phyloP scores from a whole-genome alignment of 2,329 filamentous ascomycete species.

The Ascochyta viciae-villosae region DNA sequence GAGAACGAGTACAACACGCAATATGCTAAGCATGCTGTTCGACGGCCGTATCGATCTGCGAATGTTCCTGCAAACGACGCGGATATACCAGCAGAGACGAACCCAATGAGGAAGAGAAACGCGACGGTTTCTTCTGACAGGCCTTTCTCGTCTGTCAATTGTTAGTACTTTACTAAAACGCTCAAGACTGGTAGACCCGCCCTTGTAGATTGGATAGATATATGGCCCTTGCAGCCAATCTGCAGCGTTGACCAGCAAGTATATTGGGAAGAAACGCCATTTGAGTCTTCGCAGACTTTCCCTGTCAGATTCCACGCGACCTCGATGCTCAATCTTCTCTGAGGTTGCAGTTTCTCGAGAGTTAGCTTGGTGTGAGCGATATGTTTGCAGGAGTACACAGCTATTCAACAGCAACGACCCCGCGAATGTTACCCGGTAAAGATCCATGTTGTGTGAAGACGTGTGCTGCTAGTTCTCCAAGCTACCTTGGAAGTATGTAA shows the following conservation, averaged over 20 bases:
- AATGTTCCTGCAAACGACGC: slow-evolving; percentile 58
- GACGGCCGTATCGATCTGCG: slow-evolving; percentile 60
- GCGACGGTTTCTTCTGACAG: slow-evolving; percentile 55
- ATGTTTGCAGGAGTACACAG: slow-evolving; percentile 35
- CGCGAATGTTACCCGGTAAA: slow-evolving; percentile 40
- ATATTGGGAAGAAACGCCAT: slow-evolving; percentile 54
- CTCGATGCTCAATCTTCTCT: slow-evolving; percentile 35
- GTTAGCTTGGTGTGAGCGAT: slow-evolving; percentile 27
- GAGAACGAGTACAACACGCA: slow-evolving; percentile 62
- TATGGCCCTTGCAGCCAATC: slow-evolving; percentile 60
- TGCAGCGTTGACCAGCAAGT: slow-evolving; percentile 53
- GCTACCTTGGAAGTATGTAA: background rate
- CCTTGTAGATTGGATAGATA: slow-evolving; percentile 61
- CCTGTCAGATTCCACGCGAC: slow-evolving; percentile 31
- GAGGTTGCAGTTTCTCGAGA: slow-evolving; percentile 11
- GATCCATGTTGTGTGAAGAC: slow-evolving; percentile 35
- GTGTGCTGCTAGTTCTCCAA: background rate
- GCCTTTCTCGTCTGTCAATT: slow-evolving; percentile 51
- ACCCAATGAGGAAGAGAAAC: slow-evolving; percentile 51
- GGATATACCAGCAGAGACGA: slow-evolving; percentile 58
- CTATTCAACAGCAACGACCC: slow-evolving; percentile 38
- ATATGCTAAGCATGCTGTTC: slow-evolving; percentile 61
- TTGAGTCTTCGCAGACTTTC: slow-evolving; percentile 49
- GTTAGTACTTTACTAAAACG: slow-evolving; percentile 6
- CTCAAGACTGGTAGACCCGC: slow-evolving; percentile 12